Evolutionary conservation across 306 rosid genomes (phyloP), one percentile per base, ranked within the genome.

Genomic region (Inga oerstediana): DNA sequence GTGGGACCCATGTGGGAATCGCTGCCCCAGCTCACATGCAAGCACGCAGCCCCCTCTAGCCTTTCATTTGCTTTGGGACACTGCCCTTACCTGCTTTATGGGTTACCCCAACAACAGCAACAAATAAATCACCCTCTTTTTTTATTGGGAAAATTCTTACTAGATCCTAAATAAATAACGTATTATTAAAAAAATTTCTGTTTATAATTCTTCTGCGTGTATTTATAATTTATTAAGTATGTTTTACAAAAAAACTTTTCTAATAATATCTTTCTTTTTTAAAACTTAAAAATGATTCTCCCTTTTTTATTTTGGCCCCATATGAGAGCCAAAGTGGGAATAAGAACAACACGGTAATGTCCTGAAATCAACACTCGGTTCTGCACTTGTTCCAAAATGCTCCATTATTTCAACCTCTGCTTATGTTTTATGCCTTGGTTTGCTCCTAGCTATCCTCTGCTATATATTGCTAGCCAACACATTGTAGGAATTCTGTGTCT

Each of bases 11-110:
- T 5, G 39, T 81, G 32, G 84, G 84, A 15, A 15, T 24, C 61
- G 22, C 44, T 12, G 78, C 65, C 41, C 24, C 71, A 27, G 17
- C 75, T 87, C 91, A 88, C 93, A 86, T 88, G 90, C 81, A 77
- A 44, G 66, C 84, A 37, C 30, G 86, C 64, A 75, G 16, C 54
- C 48, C 7, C 39, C 66, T 9, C 48, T 73, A 22, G 27, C 44
- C 35, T 17, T 72, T 44, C 58, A 24, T 72, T 72, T 46, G 37
- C 76, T 27, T 4, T 4, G 17, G 17, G 52, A 71, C 54, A 43
- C 75, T 4, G 3, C 69, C 82, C 82, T 49, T 81, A 79, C 82
- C 88, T 79, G 43, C 84, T 32, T 24, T 74, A 45, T 32, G 19
- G 44, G 64, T 30, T 49, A 49, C 51, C 27, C 16, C 17, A 1